Evolutionary conservation across 768 basidiomycete genomes (phyloP).

Genomic region (Filobasidium floriforme): DNA sequence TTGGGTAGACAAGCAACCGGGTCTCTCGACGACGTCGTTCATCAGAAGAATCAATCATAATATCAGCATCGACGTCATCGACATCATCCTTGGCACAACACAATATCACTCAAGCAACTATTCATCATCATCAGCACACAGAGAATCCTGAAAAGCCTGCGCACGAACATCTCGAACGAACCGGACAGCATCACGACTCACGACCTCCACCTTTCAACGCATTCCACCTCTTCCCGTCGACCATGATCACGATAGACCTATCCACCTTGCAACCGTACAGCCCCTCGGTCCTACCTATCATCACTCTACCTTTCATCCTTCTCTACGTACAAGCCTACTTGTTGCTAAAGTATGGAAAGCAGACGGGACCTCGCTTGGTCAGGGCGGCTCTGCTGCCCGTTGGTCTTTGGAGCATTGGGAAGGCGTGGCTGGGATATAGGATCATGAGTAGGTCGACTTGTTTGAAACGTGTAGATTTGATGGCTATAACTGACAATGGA

Average conservation of each 20-base stretch:
- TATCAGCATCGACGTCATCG: no score
- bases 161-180: no score
- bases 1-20: no score
- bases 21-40: no score
- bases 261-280: not conserved
- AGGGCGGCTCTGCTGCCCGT: slow-evolving; percentile 13
- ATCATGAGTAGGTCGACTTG: not conserved
- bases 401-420: slow-evolving; percentile 7
- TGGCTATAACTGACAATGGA: slow-evolving; percentile 3
- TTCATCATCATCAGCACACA: no score
- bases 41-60: no score
- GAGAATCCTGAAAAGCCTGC: no score
- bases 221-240: no score
- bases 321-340: slow-evolving; percentile 20
- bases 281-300: not conserved
- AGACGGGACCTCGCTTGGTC: not conserved
- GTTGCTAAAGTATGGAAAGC: slow-evolving; percentile 10
- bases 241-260: slow-evolving; percentile 4
- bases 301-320: slow-evolving; percentile 10
- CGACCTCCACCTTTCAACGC: no score
- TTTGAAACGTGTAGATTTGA: slow-evolving; percentile 1
- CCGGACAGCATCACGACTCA: no score
- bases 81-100: no score
- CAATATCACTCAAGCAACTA: no score
- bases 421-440: slow-evolving; percentile 14